These are phyloP conservation scores for Piper betle DNA, from an alignment of 164 flowering plant species.

Conservation along the genomic window DNA sequence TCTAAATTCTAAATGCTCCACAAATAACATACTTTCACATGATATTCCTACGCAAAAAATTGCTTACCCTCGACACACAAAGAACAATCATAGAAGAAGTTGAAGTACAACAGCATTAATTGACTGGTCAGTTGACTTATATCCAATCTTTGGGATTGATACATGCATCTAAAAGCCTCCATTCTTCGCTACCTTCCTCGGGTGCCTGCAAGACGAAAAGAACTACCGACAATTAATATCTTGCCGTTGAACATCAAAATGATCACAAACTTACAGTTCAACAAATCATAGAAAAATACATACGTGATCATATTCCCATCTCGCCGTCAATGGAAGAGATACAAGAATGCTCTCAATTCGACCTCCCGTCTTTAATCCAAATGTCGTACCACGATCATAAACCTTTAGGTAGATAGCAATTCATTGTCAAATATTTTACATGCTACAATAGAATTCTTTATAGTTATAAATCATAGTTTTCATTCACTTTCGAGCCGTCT, in stretches of 20 bases:
- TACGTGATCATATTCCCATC: slow-evolving; percentile 98
- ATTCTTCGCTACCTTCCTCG: slow-evolving; percentile 90
- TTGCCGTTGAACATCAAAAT: background rate
- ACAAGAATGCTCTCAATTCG: slow-evolving; percentile 95
- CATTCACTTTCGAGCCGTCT: background rate
- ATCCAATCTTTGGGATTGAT: slow-evolving; percentile 96
- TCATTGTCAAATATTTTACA: too few relatives aligned
- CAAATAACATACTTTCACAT: too few relatives aligned
- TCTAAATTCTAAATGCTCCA: too few relatives aligned
- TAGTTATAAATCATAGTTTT: background rate
- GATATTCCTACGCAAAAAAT: too few relatives aligned
- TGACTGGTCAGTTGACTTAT: slow-evolving; percentile 10
- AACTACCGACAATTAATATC: background rate
- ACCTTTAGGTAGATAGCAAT: slow-evolving; percentile 30
- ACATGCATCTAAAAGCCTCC: slow-evolving; percentile 96
- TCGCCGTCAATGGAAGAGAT: slow-evolving; percentile 84
- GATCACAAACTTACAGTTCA: background rate
- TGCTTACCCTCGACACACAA: background rate
- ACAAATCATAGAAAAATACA: slow-evolving; percentile 10
- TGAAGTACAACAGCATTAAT: background rate
- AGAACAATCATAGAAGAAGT: background rate
- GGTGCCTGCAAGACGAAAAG: slow-evolving; percentile 49
- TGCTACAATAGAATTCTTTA: too few relatives aligned
- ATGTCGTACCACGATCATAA: slow-evolving; percentile 97
- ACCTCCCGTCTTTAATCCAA: slow-evolving; percentile 96